These are phyloP conservation scores for Tetrahymena borealis DNA, from an alignment of 73 alveolate species.

Conservation along the genomic window DNA sequence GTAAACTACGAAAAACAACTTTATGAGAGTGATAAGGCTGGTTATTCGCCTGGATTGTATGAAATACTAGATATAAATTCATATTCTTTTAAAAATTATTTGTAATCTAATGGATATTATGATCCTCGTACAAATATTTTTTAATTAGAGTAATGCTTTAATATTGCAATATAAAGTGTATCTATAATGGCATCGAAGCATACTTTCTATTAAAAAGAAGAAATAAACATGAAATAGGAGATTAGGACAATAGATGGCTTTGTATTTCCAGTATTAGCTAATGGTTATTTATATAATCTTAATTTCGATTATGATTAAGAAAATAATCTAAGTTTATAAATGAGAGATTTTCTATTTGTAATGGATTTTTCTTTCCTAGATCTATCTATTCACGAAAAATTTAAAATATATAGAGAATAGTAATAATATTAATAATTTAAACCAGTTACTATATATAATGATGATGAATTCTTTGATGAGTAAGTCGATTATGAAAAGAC, in stretches of 20 bases:
- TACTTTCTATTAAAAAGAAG: too few relatives aligned
- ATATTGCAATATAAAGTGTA: not conserved
- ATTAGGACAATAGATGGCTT: too few relatives aligned
- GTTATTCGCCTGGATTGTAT: not conserved
- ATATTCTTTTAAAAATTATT: not conserved
- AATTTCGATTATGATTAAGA: not conserved
- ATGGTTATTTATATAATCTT: too few relatives aligned
- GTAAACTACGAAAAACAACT: not conserved
- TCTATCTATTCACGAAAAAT: not conserved
- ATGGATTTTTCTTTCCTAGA: not conserved
- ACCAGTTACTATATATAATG: not conserved
- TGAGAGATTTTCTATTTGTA: not conserved
- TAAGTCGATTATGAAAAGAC: not conserved
- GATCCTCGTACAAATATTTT: not conserved
- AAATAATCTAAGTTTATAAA: not conserved
- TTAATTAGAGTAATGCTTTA: not conserved
- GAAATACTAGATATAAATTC: not conserved
- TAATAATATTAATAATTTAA: not conserved
- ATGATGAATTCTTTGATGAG: not conserved
- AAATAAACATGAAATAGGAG: too few relatives aligned
- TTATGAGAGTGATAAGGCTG: not conserved
- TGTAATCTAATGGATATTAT: not conserved
- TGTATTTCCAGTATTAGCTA: too few relatives aligned
- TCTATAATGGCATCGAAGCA: not conserved
- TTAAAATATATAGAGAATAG: not conserved